A percentile compares a stretch with the other conserved stretches of the same genome.
phyloP scores from a whole-genome alignment of 352 stramenopile genomes.

The Globisporangium takayamanum region DNA sequence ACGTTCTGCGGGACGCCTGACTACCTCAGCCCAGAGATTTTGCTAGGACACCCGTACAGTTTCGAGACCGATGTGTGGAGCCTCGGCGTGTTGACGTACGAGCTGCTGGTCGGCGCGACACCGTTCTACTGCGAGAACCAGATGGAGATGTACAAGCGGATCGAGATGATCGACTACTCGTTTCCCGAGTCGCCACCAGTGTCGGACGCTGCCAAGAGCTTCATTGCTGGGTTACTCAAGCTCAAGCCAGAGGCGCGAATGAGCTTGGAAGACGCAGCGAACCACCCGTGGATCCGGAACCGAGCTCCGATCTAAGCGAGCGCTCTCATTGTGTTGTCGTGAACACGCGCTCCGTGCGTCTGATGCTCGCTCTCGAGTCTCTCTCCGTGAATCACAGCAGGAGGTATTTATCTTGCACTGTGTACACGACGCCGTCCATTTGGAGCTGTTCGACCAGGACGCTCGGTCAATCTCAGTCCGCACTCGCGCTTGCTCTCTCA shows the following conservation, averaged over 20 bases:
- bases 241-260: slow-evolving; percentile 50
- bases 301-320: slow-evolving; percentile 20
- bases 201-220: slow-evolving; percentile 49
- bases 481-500: background rate
- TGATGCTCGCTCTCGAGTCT: background rate
- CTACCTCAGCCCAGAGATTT: slow-evolving; percentile 82
- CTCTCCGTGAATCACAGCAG: slow-evolving; percentile 23
- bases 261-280: slow-evolving; percentile 40
- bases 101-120: slow-evolving; percentile 67
- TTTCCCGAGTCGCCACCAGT: slow-evolving; percentile 46
- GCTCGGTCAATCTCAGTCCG: slow-evolving; percentile 2
- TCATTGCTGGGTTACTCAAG: slow-evolving; percentile 57
- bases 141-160: slow-evolving; percentile 80
- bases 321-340: no score
- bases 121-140: slow-evolving; percentile 81
- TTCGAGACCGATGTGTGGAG: slow-evolving; percentile 75
- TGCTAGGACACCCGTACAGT: slow-evolving; percentile 59
- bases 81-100: slow-evolving; percentile 77
- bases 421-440: slow-evolving; percentile 60
- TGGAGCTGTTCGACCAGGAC: slow-evolving; percentile 32
- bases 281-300: slow-evolving; percentile 60
- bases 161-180: slow-evolving; percentile 46
- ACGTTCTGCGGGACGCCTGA: slow-evolving; percentile 85
- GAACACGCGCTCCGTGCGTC: background rate
- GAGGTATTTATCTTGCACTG: slow-evolving; percentile 45